phyloP scores from a whole-genome alignment of 1,284 basidiomycete genomes.

The Stereum hirsutum region DNA sequence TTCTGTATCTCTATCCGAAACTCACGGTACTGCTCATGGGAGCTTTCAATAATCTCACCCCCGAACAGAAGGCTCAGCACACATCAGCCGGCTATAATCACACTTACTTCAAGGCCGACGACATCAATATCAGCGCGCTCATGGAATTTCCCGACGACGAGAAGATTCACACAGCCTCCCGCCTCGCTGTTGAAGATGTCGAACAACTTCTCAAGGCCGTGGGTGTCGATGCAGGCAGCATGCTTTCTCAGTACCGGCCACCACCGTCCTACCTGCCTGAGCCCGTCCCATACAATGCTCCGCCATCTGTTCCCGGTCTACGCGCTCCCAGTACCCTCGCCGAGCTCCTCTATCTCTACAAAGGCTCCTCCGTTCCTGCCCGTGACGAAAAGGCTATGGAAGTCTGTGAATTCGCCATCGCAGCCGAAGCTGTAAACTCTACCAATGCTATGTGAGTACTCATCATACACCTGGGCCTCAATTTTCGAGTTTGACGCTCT shows the following conservation, averaged over 20 bases:
- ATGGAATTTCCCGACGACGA: slow-evolving; percentile 8
- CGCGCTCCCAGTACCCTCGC: no score
- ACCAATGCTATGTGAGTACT: no score
- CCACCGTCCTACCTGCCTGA: no score
- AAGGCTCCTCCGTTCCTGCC: no score
- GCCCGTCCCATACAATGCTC: no score
- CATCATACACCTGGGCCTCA: no score
- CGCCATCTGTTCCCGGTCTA: no score
- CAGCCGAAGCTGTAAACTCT: no score
- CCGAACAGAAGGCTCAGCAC: slow-evolving; percentile 1
- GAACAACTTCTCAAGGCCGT: slow-evolving; percentile 3
- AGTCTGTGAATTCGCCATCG: no score
- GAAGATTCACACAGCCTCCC: slow-evolving; percentile 6
- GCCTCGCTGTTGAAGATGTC: slow-evolving; percentile 5
- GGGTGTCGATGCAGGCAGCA: slow-evolving; percentile 6
- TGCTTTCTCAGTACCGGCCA: slow-evolving; percentile 1
- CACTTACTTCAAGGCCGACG: slow-evolving; percentile 11
- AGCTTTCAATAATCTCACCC: not conserved
- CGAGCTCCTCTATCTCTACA: no score
- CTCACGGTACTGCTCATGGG: slow-evolving; percentile 10
- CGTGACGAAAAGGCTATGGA: no score
- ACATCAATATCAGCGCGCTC: slow-evolving; percentile 14
- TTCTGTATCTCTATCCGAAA: slow-evolving; percentile 23
- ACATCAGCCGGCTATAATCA: slow-evolving; percentile 20
- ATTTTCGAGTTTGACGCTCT: no score